Base-by-base conservation (phyloP, 495 filamentous ascomycete species). In the Aspergillus kassunensis region DNA sequence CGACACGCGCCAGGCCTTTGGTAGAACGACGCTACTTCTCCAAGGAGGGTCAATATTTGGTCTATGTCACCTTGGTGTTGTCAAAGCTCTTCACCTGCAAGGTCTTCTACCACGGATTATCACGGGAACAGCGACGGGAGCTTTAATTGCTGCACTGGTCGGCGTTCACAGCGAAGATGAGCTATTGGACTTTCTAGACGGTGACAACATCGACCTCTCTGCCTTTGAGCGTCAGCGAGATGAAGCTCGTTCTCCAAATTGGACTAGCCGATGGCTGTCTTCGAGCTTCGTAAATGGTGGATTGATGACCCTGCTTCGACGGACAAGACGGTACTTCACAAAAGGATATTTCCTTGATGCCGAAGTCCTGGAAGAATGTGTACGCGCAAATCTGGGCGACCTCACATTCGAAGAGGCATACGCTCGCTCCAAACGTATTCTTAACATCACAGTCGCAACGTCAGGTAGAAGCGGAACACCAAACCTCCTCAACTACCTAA, bases 341-440 rank as follows among this genome's bases (percentile, higher is more conserved):
- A 85, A 89, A 54, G 92, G 92, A 2, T 85, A 95, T 61, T 88
- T 96, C 56, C 76, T 96, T 34, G 90, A 97, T 67, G 81, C 86
- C 3, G 81, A 79, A 42, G 81, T 95, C 18, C 68, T 97, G 37
- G 91, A 95, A 62, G 83, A 92, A 45, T 93, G 89, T 60, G 88
- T 96, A 2, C 78, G 86, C 23, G 81, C 83, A 10, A 95, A 96
- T 59, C 82, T 96, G 4, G 91, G 90, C 7, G 88, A 95, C 57
- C 62, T 96, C 18, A 97, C 91, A 0, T 97, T 97, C 58, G 89
- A 96, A 70, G 92, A 97, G 66, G 92, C 92, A 2, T 96, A 92
- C 63, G 77, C 84, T 29, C 79, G 82, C 41, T 96, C 90, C 10
- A 93, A 91, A 61, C 76, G 90, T 25, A 85, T 96, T 19, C 75